Base-by-base conservation (phyloP, 2,329 filamentous ascomycete species). In the Didymella pomorum region DNA sequence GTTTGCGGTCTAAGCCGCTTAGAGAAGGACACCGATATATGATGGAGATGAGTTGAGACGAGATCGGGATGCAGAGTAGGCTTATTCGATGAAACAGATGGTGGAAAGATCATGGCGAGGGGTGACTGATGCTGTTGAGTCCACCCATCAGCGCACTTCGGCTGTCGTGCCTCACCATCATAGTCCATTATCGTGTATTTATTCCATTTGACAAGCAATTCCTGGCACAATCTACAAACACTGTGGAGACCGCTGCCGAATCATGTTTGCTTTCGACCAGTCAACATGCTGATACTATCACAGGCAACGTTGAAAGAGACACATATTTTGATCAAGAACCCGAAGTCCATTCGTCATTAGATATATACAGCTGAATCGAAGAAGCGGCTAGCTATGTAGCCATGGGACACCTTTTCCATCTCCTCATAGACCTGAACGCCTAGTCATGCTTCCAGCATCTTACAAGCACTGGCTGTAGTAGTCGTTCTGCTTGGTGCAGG, bases 391-490 rank as follows among this genome's bases (percentile, higher is more conserved):
- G 26, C 2, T 33, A 35, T 35, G 20, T 20, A 35, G 57, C 43
- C 43, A 21, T 47, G 28, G 44, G 43, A 42, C 47, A 39, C 56
- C 41, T 39, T 52, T 21, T 18, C 25, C 33, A 41, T 42, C 18
- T 14, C 11, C 9, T 23, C 41, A 14, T 29, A 21, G 6, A 39
- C 23, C 28, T 28, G 9, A 31, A 20, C 18, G 20, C 37, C 20
- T 2, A 14, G 8, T 20, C 35, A 28, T 29, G n/a, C 21, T 4
- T 35, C 10, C 21, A 51, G 37, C 25, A 18, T 26, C 42, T 37
- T 70, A 73, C 28, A 73, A 51, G 68, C 81, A 83, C 74, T 83
- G 81, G 26, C 66, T 78, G 74, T 83, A 83, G 67, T 78, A 83
- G 8, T 74, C 67, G 72, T 82, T 83, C 54, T 65, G 66, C 23